Evolutionary conservation across 2,329 filamentous ascomycete genomes (phyloP), one percentile per base, ranked within the genome.

Genomic region (Metarhizium rileyi): DNA sequence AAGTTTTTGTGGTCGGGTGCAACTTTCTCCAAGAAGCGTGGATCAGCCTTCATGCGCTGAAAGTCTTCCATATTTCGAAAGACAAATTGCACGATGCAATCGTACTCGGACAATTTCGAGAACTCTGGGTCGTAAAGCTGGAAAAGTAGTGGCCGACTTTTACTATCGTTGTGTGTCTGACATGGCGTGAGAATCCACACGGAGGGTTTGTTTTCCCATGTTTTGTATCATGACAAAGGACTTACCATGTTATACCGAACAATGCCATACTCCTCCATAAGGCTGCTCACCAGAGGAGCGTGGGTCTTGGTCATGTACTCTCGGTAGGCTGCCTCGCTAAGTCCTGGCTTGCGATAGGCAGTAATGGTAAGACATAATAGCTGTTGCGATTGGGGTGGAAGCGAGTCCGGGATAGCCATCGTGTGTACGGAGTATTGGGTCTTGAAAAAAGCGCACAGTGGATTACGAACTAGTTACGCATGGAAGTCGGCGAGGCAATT

Each of bases 301-400:
- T 51, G 49, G 3, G 33, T n/a, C 35, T 51, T 51, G 25, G 49
- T 53, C 51, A 53, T 53, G 49, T 51, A 46, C 16, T 53, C 49
- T 26, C 46, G 36, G 27, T 51, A 53, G 7, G 28, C 49, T 5
- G 7, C 22, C 26, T 53, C 51, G 36, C 46, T 48, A 2, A 53
- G 30, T 5, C 49, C 51, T 3, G 49, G 51, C n/a, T 46, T 51
- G 41, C 51, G 49, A 43, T 44, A 53, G 8, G 45, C 51, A 22
- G 45, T 48, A 26, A 53, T 53, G 3, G 51, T 53, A 8, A 53
- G 51, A 45, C 51, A 50, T 16, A 53, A 22, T 7, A 47, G 25
- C 35, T 40, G 30, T 14, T 33, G 30, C 30, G 30, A 3, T 12
- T 33, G 5, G 9, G 30, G 30, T 10, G 30, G 16, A 16, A 5